Evolutionary conservation across 2,329 filamentous ascomycete genomes (phyloP), one percentile per base, ranked within the genome.

Genomic region (Pseudogymnoascus sp.): DNA sequence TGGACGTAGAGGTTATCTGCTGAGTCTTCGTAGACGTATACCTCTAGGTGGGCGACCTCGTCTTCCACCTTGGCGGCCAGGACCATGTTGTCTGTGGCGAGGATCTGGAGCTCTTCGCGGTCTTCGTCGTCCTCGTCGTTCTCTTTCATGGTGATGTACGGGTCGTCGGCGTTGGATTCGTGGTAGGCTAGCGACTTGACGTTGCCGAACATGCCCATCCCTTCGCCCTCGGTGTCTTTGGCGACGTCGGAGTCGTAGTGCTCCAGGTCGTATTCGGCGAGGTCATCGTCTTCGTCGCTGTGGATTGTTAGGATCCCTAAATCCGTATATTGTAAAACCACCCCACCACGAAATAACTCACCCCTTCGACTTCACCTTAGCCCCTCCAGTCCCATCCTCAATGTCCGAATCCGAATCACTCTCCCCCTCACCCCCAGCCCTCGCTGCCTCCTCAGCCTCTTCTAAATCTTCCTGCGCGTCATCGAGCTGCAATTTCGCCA

Each of bases 1-100:
- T 99, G 95, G 23, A 99, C 93, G 75, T 99, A 99, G 65, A 99
- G 87, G 75, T 99, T 99, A 77, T 97, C 95, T 49, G 88, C 90
- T 66, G 86, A 86, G 70, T 97, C 95, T 76, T 99, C 95, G 77
- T 97, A 99, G 28, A 99, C 92, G 72, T 97, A 97, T 18, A 97
- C 89, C 75, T 99, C 95, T 25, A 99, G 82, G 76, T 97, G 93
- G 16, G 95, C 93, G 65, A 99, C 88, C 74, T 99, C 95, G 71
- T 99, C 95, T 77, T 99, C 95, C 61, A 97, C 88, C 78, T 96
- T 93, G 68, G 92, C 93, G 9, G 93, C 90, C 59, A 99, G 80
- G 36, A 99, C 83, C 65, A 99, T 81, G 75, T 97, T 99, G 77
- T 99, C 95, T 14, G 91, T 95, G 2, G 91, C 87, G 68, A 97